phyloP scores from a whole-genome alignment of 2,329 filamentous ascomycete species.

The Aspergillus sp. region DNA sequence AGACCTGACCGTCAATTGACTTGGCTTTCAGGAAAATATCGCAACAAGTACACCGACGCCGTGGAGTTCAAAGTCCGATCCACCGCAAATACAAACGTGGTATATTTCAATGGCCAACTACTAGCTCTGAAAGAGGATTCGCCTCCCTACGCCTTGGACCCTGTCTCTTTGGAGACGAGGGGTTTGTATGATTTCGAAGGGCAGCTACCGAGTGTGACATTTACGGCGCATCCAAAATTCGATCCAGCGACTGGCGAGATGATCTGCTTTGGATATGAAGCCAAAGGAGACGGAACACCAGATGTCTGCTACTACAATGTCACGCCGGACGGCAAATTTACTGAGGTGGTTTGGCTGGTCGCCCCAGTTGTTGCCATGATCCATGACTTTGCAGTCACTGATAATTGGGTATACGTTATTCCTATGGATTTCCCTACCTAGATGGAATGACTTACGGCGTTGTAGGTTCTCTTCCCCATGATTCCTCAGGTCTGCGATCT shows the following conservation, averaged over 20 bases:
- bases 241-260: constrained; percentile 51
- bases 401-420: constrained; percentile 34
- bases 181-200: constrained; percentile 51
- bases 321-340: constrained; percentile 25
- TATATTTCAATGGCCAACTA: constrained; percentile 53
- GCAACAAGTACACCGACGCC: constrained; percentile 40
- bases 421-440: background rate
- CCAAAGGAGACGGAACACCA: constrained; percentile 38
- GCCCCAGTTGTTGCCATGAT: constrained; percentile 39
- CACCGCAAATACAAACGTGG: constrained; percentile 58
- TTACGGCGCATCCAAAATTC: constrained; percentile 53
- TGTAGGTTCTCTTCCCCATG: constrained; percentile 35
- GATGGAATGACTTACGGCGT: background rate
- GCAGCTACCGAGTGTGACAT: constrained; percentile 46
- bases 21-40: constrained; percentile 31
- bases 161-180: constrained; percentile 49
- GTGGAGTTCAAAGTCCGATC: constrained; percentile 31
- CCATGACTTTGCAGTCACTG: constrained; percentile 43
- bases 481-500: constrained; percentile 35
- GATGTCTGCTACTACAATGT: constrained; percentile 39
- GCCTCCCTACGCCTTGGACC: constrained; percentile 51
- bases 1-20: too few relatives aligned
- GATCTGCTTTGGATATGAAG: constrained; percentile 51
- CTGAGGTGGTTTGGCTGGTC: constrained; percentile 33
- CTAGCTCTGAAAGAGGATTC: constrained; percentile 51